Evolutionary conservation across 2,329 filamentous ascomycete species (phyloP).

Genomic region (Diaporthe caulivora): DNA sequence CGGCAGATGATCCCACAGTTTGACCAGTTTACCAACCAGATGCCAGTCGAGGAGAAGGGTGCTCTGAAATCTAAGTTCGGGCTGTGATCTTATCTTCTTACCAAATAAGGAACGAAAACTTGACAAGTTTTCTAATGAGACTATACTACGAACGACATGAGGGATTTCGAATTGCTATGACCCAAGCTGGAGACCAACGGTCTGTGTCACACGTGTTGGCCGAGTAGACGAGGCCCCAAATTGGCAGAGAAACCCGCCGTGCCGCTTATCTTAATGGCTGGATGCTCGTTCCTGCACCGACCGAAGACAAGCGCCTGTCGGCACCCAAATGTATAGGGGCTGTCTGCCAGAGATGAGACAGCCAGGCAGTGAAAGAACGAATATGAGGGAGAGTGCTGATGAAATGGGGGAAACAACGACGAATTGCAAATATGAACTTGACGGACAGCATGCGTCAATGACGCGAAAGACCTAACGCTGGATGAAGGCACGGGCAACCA

Average conservation of each 20-base stretch:
- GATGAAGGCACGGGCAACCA: not conserved
- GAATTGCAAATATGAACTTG: slow-evolving; percentile 21
- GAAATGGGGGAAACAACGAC: not conserved
- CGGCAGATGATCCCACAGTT: slow-evolving; percentile 72
- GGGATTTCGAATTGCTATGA: not conserved
- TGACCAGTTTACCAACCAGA: slow-evolving; percentile 63
- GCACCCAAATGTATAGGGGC: not conserved
- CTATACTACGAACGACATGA: not conserved
- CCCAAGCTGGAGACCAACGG: not conserved
- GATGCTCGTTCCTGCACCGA: not conserved
- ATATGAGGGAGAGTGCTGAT: not conserved
- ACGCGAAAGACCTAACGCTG: slow-evolving; percentile 7
- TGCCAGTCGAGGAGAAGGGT: slow-evolving; percentile 64
- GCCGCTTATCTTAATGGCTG: not conserved
- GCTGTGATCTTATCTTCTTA: slow-evolving; percentile 15
- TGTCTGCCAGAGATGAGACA: not conserved
- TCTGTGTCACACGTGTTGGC: slow-evolving; percentile 6
- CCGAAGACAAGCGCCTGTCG: not conserved
- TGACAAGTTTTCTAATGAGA: not conserved
- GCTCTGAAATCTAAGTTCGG: slow-evolving; percentile 62
- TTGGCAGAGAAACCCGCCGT: not conserved
- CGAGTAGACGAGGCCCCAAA: not conserved
- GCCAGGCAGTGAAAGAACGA: not conserved
- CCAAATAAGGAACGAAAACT: not conserved
- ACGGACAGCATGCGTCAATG: slow-evolving; percentile 15